phyloP scores from a whole-genome alignment of 306 rosid genomes.

The Pyrus pyrifolia region DNA sequence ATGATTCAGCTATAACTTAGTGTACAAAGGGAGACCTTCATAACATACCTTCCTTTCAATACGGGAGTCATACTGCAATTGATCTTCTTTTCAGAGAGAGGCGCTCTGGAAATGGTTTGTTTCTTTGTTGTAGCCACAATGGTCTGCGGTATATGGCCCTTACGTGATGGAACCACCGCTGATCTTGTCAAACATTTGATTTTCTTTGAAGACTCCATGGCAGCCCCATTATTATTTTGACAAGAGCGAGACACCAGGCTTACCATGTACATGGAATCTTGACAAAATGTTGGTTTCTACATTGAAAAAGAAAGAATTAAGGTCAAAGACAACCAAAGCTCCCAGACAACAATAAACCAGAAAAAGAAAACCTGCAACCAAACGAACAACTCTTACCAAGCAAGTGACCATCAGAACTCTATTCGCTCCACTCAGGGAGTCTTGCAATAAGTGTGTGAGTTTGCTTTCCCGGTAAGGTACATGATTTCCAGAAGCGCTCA shows the following conservation, averaged over 20 bases:
- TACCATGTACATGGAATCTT: slow-evolving; percentile 66
- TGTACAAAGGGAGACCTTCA: neutral
- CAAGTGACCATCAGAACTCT: slow-evolving; percentile 63
- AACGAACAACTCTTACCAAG: slow-evolving; percentile 42
- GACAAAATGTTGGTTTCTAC: slow-evolving; percentile 72
- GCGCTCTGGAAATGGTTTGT: slow-evolving; percentile 23
- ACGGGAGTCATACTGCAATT: slow-evolving; percentile 17
- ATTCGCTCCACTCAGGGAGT: slow-evolving; percentile 60
- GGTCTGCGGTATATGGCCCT: slow-evolving; percentile 31
- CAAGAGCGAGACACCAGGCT: slow-evolving; percentile 68
- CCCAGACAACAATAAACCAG: neutral
- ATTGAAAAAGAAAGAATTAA: neutral
- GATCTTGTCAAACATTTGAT: slow-evolving; percentile 25
- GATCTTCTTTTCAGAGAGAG: slow-evolving; percentile 41
- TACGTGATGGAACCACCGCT: slow-evolving; percentile 26
- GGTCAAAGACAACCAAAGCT: neutral
- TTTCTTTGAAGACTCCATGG: slow-evolving; percentile 33
- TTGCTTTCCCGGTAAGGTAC: slow-evolving; percentile 90
- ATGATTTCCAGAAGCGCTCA: slow-evolving; percentile 49
- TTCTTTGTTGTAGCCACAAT: slow-evolving; percentile 38
- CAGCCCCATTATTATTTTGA: slow-evolving; percentile 24
- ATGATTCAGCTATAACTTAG: neutral
- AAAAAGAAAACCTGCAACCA: neutral
- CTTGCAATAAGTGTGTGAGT: slow-evolving; percentile 77
- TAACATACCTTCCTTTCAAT: slow-evolving; percentile 57